Base-by-base conservation (phyloP, 768 basidiomycete species). In the Mycena floridula region DNA sequence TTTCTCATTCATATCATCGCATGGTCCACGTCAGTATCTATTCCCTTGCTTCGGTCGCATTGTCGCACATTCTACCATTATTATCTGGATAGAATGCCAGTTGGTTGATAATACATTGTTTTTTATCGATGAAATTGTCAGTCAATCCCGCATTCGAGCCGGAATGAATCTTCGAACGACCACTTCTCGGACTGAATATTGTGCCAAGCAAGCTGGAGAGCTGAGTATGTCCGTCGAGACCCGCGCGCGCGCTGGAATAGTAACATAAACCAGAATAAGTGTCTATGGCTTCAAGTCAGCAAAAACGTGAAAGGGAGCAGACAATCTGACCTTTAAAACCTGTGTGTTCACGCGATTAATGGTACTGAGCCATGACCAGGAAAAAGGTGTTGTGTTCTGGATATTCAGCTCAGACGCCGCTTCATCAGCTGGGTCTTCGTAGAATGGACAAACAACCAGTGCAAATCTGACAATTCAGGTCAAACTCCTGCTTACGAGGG, bases 301-400 rank as follows among this genome's bases (percentile, higher is more conserved):
- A 44, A 28, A 35, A 5, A 28, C 49, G 47, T 42, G 20, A 27
- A 9, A 22, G 15, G 37, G 13, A 7, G 21, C 9, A 42, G 21
- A 27, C 13, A 37, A 47, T 26, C 11, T 5, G 20, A 90, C 95
- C 80, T 99, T 99, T 65, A 93, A 91, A 4, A 98, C 95, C 59
- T 96, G 92, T 0, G 90, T 83, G 61, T 95, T 97, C 11, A 97
- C 95, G 27, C 96, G 81, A 59, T 96, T 98, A 49, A 99, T 78
- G 1, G 96, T 99, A 63, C 90, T 92, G 23, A 99, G 75, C 94
- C 93, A 97, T 11, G 89, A 77, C 96, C 96, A 99, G 8, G 83
- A 70, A 56, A 89, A 88, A 2, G 88, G 87, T 16, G 75, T 65
- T 2, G 77, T 64, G 44, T 89, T 87, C 47, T 77, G 76, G 2